Conservation (phyloP, 768 basidiomycete species). For the Leccinum arenicola region DNA sequence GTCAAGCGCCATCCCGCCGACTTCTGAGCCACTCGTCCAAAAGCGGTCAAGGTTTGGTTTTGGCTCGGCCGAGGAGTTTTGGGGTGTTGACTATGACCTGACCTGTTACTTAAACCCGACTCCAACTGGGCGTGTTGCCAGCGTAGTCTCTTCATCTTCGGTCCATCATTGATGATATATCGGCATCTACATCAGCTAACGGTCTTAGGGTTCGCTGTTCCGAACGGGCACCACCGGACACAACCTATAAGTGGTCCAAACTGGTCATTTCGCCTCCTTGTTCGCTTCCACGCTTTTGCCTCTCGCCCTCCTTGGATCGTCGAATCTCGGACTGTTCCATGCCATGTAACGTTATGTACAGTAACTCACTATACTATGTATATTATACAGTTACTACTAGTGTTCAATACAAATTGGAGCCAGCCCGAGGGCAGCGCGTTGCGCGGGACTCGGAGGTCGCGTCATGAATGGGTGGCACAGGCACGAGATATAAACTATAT, state of each 20-base stretch:
- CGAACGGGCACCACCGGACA: not conserved
- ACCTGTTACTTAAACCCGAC: not conserved
- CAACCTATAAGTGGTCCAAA: too few species aligned
- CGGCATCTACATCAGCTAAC: not conserved
- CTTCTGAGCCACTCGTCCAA: not conserved
- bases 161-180: not conserved
- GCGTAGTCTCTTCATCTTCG: not conserved
- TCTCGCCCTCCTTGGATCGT: not conserved
- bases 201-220: not conserved
- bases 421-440: not conserved
- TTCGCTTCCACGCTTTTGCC: not conserved
- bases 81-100: not conserved
- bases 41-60: not conserved
- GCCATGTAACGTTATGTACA: not conserved
- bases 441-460: too few species aligned
- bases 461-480: not conserved
- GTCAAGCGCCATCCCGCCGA: not conserved
- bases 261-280: not conserved
- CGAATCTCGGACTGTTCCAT: not conserved
- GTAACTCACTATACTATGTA: not conserved
- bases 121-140: not conserved
- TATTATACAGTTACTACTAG: not conserved
- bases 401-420: not conserved
- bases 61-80: not conserved
- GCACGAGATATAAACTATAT: not conserved